These are phyloP conservation scores for Moesziomyces aphidis DNA, from an alignment of 1,284 basidiomycete genomes.

Conservation along the genomic window DNA sequence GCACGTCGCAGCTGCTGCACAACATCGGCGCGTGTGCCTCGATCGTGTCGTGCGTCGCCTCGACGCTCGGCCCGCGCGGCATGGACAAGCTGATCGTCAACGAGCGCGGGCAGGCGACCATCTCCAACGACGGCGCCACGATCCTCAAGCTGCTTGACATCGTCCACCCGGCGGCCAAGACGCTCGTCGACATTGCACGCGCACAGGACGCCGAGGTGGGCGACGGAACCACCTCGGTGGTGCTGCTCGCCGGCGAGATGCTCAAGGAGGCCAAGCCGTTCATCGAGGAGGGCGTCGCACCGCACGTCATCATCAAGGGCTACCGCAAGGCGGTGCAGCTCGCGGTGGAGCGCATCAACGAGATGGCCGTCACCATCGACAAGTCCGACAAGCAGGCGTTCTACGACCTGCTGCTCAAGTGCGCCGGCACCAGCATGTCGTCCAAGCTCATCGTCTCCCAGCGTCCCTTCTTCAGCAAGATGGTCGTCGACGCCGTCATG, in stretches of 20 bases:
- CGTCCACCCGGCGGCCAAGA: conserved; percentile 95
- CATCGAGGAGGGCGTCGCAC: conserved; percentile 97
- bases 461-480: conserved; percentile 97
- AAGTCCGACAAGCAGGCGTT: conserved; percentile 91
- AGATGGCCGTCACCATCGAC: conserved; percentile 90
- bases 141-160: conserved; percentile 97
- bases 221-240: conserved; percentile 96
- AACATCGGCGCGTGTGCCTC: conserved; percentile 77
- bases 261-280: conserved; percentile 91
- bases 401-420: conserved; percentile 92
- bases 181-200: conserved; percentile 95
- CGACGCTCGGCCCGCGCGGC: conserved; percentile 95
- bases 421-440: conserved; percentile 98
- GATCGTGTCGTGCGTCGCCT: conserved; percentile 72
- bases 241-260: conserved; percentile 91
- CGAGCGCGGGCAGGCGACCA: conserved; percentile 88
- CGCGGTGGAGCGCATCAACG: conserved; percentile 85
- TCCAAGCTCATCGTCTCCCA: conserved; percentile 99
- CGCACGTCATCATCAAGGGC: conserved; percentile 97
- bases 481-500: conserved; percentile 95
- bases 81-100: conserved; percentile 90
- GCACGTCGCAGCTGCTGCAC: conserved; percentile 90
- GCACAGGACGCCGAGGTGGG: conserved; percentile 99
- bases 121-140: conserved; percentile 96
- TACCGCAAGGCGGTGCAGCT: conserved; percentile 88